Percentiles rank a stretch among this genome's conserved stretches.
phyloP scores from a whole-genome alignment of 768 basidiomycete species.

The Kondoa malvinella region DNA sequence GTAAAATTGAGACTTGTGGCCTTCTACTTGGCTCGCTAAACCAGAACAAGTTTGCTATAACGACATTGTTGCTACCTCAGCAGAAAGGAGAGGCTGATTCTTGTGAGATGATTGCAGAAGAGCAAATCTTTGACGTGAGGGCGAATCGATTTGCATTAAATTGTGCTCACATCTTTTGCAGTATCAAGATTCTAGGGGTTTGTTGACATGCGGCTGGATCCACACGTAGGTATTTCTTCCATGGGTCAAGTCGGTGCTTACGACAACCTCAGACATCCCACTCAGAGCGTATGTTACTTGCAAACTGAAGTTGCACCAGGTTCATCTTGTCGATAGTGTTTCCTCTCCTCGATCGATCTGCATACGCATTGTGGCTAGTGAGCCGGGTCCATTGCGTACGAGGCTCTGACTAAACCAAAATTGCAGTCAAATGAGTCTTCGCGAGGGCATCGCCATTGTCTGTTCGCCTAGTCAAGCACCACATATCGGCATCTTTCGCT shows the following conservation, averaged over 20 bases:
- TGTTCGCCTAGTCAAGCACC: slow-evolving; percentile 67
- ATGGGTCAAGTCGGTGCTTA: too few species aligned
- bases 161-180: too few species aligned
- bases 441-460: slow-evolving; percentile 82
- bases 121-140: slow-evolving; percentile 67
- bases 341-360: slow-evolving; percentile 86
- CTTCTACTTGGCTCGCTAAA: slow-evolving; percentile 50
- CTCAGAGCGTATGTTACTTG: neutral
- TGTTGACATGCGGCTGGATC: slow-evolving; percentile 86
- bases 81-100: slow-evolving; percentile 77
- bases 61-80: slow-evolving; percentile 68
- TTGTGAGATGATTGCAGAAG: slow-evolving; percentile 83
- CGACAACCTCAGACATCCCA: too few species aligned
- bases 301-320: slow-evolving; percentile 43
- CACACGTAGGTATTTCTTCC: slow-evolving; percentile 13
- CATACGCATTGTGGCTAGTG: slow-evolving; percentile 71
- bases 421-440: slow-evolving; percentile 61
- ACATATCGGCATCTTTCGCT: slow-evolving; percentile 41
- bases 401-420: too few species aligned
- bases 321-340: slow-evolving; percentile 84
- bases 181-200: slow-evolving; percentile 28
- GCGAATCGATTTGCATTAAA: too few species aligned
- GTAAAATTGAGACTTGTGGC: slow-evolving; percentile 74
- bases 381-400: neutral
- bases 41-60: slow-evolving; percentile 51